Evolutionary conservation across 441 rosid genomes (phyloP).

Genomic region (Croton laevigatus): DNA sequence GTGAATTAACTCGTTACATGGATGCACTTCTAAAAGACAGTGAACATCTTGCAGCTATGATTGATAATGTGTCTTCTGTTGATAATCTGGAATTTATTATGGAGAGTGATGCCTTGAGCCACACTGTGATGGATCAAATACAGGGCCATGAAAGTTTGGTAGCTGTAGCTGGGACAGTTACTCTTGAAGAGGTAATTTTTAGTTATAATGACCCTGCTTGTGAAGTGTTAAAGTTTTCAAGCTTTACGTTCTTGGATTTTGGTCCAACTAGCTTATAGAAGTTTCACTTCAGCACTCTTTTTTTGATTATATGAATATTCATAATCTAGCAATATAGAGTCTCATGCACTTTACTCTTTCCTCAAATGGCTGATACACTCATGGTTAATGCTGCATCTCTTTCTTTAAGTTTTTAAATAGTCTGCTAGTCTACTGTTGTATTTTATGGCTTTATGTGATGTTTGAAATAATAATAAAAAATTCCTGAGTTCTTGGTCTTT

Average conservation of each 20-base stretch:
- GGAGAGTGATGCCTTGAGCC: conserved; percentile 98
- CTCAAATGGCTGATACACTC: background rate
- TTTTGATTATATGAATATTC: background rate
- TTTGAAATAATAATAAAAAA: no score
- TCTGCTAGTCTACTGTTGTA: background rate
- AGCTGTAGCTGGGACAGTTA: conserved; percentile 84
- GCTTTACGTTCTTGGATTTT: conserved; percentile 10
- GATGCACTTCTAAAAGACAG: conserved; percentile 97
- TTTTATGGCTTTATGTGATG: background rate
- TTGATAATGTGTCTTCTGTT: conserved; percentile 97
- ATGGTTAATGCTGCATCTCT: background rate
- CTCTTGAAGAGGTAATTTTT: conserved; percentile 81
- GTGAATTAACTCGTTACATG: conserved; percentile 97
- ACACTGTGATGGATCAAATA: conserved; percentile 94
- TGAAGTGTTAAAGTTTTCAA: conserved; percentile 3
- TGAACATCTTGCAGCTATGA: conserved; percentile 98
- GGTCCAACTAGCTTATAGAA: background rate
- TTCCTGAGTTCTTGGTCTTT: no score
- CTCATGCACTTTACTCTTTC: background rate
- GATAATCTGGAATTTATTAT: conserved; percentile 97
- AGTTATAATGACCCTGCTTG: conserved; percentile 11
- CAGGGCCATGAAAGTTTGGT: conserved; percentile 96
- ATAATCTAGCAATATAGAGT: background rate
- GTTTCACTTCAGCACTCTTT: background rate
- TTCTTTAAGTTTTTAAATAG: background rate